These are phyloP conservation scores for Rhodotorula sp. DNA, from an alignment of 1,284 basidiomycete species.

Conservation along the genomic window DNA sequence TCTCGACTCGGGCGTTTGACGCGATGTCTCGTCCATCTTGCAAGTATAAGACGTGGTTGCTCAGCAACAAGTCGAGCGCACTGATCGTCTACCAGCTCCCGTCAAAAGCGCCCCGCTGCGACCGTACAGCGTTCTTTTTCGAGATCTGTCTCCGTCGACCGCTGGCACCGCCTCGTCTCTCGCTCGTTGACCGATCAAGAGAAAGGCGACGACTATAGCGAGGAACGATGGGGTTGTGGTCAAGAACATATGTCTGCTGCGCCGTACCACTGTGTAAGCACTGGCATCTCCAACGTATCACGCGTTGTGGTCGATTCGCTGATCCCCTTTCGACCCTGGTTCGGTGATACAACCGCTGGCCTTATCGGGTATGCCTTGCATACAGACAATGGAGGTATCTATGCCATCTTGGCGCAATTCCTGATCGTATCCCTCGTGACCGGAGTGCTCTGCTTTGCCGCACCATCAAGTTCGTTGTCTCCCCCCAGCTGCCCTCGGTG, in stretches of 20 bases:
- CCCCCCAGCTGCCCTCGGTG: not conserved
- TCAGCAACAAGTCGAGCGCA: too few species aligned
- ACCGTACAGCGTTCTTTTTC: not conserved
- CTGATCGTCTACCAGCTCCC: too few species aligned
- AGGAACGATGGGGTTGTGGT: constrained; percentile 31
- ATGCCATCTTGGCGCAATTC: constrained; percentile 73
- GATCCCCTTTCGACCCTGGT: not conserved
- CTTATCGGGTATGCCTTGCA: not conserved
- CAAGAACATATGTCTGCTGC: constrained; percentile 37
- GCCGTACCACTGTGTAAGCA: constrained; percentile 37
- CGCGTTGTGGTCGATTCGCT: constrained; percentile 1
- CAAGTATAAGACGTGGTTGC: too few species aligned
- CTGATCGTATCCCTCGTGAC: constrained; percentile 65
- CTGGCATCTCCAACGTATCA: too few species aligned
- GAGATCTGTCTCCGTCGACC: not conserved
- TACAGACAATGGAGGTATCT: constrained; percentile 71
- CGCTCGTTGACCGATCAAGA: too few species aligned
- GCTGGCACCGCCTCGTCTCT: not conserved
- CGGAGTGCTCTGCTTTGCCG: constrained; percentile 72
- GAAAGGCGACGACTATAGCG: not conserved
- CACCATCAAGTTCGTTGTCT: constrained; percentile 65
- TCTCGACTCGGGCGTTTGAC: too few species aligned
- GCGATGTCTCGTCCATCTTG: too few species aligned
- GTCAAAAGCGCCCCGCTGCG: not conserved
- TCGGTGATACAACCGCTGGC: not conserved